These are phyloP conservation scores for Penicillium sp. DNA, from an alignment of 2,329 filamentous ascomycete species.

Conservation along the genomic window DNA sequence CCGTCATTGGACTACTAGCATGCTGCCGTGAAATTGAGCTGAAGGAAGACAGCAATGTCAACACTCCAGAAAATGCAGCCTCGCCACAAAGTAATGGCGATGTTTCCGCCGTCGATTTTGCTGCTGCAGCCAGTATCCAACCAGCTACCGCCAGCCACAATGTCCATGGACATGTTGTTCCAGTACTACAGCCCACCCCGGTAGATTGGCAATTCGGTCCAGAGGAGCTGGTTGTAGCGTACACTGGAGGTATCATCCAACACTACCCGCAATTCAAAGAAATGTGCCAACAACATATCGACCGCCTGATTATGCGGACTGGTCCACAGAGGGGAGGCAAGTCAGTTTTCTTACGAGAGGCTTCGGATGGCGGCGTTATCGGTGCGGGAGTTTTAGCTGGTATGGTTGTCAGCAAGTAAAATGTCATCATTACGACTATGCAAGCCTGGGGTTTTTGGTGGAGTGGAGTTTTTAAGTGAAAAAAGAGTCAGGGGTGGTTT, in stretches of 20 bases:
- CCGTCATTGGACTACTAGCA: slow-evolving; percentile 67
- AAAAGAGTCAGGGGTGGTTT: slow-evolving; percentile 41
- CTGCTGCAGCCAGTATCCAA: slow-evolving; percentile 5
- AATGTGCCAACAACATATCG: slow-evolving; percentile 69
- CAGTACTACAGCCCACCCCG: slow-evolving; percentile 35
- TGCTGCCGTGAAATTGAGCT: slow-evolving; percentile 65
- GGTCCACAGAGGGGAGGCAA: slow-evolving; percentile 48
- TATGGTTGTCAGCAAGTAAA: slow-evolving; percentile 39
- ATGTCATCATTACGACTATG: background rate
- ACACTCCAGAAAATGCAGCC: slow-evolving; percentile 32
- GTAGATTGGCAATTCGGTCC: slow-evolving; percentile 45
- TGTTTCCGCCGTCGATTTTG: slow-evolving; percentile 15
- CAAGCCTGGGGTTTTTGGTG: background rate
- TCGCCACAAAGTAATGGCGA: slow-evolving; percentile 30
- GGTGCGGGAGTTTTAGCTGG: slow-evolving; percentile 56
- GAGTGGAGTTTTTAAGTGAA: slow-evolving; percentile 7
- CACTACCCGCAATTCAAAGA: slow-evolving; percentile 72
- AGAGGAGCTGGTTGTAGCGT: slow-evolving; percentile 71
- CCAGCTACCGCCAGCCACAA: slow-evolving; percentile 6
- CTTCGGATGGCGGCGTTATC: slow-evolving; percentile 56
- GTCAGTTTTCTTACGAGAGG: slow-evolving; percentile 53
- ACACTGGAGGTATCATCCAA: slow-evolving; percentile 77
- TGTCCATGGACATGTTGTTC: slow-evolving; percentile 35
- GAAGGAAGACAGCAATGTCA: slow-evolving; percentile 40
- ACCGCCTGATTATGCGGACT: slow-evolving; percentile 52